phyloP scores from a whole-genome alignment of 805 yeast genomes.

The Yarrowia osloensis region DNA sequence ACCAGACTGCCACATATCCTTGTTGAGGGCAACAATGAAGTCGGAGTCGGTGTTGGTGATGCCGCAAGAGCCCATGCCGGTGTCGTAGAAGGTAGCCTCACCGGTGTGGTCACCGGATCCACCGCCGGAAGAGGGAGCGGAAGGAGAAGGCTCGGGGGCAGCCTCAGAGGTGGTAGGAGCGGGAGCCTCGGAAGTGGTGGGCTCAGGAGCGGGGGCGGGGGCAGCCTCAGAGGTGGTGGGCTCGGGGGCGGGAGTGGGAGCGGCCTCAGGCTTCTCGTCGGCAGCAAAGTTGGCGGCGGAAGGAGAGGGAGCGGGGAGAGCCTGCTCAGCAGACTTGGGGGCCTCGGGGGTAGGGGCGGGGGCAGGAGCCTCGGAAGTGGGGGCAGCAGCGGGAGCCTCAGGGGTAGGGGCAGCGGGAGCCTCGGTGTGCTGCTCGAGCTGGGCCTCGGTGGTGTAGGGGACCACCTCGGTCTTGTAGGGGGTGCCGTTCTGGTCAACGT shows the following conservation, averaged over 20 bases:
- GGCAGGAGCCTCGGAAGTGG: slow-evolving; percentile 29
- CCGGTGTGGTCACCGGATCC: slow-evolving; percentile 35
- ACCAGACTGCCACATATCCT: slow-evolving; percentile 51
- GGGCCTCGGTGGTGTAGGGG: slow-evolving; percentile 35
- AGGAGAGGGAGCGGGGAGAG: slow-evolving; percentile 32
- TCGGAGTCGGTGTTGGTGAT: slow-evolving; percentile 49
- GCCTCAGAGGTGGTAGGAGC: slow-evolving; percentile 27
- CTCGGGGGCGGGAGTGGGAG: slow-evolving; percentile 14
- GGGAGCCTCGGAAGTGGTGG: slow-evolving; percentile 12
- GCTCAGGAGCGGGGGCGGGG: slow-evolving; percentile 22
- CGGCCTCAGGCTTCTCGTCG: slow-evolving; percentile 10
- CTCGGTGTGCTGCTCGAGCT: slow-evolving; percentile 13
- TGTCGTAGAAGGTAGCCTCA: slow-evolving; percentile 37
- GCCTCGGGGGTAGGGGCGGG: slow-evolving; percentile 31
- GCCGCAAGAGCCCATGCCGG: slow-evolving; percentile 59
- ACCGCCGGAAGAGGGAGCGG: slow-evolving; percentile 29
- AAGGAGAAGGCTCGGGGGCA: slow-evolving; percentile 30
- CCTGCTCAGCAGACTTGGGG: slow-evolving; percentile 29
- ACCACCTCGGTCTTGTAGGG: slow-evolving; percentile 35
- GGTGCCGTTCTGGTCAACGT: slow-evolving; percentile 38
- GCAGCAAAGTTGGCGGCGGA: slow-evolving; percentile 16
- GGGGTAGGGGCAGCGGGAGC: slow-evolving; percentile 30
- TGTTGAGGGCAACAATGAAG: slow-evolving; percentile 54
- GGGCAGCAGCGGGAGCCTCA: slow-evolving; percentile 32
- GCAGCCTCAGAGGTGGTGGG: slow-evolving; percentile 30